Evolutionary conservation across 129 eudicot species (phyloP).

Genomic region (Heracleum sosnowskyi): DNA sequence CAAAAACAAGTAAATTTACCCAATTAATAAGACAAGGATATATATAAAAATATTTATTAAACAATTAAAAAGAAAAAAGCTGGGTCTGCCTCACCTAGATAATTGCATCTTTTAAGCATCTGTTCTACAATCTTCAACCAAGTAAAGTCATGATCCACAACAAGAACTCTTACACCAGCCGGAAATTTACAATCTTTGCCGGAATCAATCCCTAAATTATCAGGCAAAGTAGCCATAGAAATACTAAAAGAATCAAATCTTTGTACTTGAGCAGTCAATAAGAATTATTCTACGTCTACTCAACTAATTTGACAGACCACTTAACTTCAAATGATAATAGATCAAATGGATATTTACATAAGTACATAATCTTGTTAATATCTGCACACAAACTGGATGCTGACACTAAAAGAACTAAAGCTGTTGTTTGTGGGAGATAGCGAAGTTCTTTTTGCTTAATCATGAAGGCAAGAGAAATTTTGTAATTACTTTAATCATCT

Average conservation of each 20-base stretch:
- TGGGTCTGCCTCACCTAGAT: slow-evolving; percentile 27
- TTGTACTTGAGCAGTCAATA: background rate
- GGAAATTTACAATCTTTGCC: slow-evolving; percentile 25
- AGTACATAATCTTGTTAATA: too few relatives aligned
- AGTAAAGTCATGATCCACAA: slow-evolving; percentile 60
- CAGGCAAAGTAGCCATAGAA: background rate
- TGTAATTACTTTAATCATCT: too few relatives aligned
- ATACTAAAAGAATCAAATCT: background rate
- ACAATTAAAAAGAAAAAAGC: too few relatives aligned
- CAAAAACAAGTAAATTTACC: background rate
- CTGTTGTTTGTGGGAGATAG: too few relatives aligned
- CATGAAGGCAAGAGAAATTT: too few relatives aligned
- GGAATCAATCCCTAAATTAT: too few relatives aligned
- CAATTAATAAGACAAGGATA: background rate
- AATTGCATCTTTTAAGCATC: slow-evolving; percentile 61
- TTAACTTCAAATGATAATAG: too few relatives aligned
- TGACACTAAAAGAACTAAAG: too few relatives aligned
- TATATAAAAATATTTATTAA: background rate
- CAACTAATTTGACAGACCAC: background rate
- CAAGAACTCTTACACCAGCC: slow-evolving; percentile 61
- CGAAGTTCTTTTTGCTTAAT: too few relatives aligned
- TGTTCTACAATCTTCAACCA: slow-evolving; percentile 59
- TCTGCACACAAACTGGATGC: too few relatives aligned
- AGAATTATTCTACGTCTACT: too few relatives aligned
- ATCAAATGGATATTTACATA: too few relatives aligned